These are phyloP conservation scores for Xerocomellus chrysenteron DNA, from an alignment of 768 basidiomycete species.

Conservation along the genomic window DNA sequence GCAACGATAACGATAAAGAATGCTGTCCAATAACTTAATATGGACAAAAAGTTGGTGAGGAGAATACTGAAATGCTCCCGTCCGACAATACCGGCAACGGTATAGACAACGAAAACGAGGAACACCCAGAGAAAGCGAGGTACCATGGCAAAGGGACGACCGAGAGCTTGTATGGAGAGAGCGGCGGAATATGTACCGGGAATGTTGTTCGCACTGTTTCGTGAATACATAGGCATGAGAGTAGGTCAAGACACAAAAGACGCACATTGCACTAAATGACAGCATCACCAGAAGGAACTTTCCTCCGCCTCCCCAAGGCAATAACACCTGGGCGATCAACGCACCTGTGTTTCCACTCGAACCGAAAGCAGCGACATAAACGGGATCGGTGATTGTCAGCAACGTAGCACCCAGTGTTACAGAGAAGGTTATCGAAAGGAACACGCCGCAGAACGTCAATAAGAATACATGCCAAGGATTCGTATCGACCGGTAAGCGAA, in stretches of 20 bases:
- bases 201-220: constrained; percentile 39
- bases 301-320: constrained; percentile 44
- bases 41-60: constrained; percentile 42
- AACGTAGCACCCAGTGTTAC: constrained; percentile 37
- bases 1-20: constrained; percentile 46
- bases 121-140: constrained; percentile 49
- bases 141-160: constrained; percentile 41
- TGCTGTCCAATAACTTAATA: constrained; percentile 47
- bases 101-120: constrained; percentile 39
- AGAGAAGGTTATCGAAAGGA: constrained; percentile 45
- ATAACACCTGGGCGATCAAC: constrained; percentile 42
- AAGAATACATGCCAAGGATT: constrained; percentile 44
- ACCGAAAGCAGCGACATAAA: constrained; percentile 41
- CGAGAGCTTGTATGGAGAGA: constrained; percentile 45
- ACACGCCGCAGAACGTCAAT: constrained; percentile 50
- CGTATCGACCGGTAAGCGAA: constrained; percentile 45
- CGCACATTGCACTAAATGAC: constrained; percentile 42
- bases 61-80: constrained; percentile 46
- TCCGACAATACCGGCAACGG: constrained; percentile 41
- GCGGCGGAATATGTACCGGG: constrained; percentile 48
- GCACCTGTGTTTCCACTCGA: constrained; percentile 42
- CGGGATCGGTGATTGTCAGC: constrained; percentile 41
- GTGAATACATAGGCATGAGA: neutral
- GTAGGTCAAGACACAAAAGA: neutral
- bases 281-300: constrained; percentile 44